A percentile compares a stretch with the other conserved stretches of the same genome.
phyloP scores from a whole-genome alignment of 2,329 filamentous ascomycete genomes.

The Aphanoascus verrucosus region DNA sequence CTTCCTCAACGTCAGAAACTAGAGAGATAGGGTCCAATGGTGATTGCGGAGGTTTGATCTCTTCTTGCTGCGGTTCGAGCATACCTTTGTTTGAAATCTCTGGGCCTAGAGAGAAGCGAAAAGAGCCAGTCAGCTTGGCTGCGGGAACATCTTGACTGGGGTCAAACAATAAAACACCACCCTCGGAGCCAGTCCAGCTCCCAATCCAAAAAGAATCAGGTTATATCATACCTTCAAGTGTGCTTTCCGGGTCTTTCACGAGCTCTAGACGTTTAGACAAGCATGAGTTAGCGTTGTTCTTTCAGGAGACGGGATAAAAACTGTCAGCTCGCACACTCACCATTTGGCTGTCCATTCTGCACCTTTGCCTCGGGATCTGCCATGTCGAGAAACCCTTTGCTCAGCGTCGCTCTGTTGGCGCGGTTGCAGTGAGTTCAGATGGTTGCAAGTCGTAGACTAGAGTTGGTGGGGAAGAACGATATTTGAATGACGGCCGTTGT shows the following conservation, averaged over 20 bases:
- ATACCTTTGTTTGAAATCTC: conserved; percentile 10
- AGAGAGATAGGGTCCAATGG: neutral
- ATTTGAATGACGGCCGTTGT: neutral
- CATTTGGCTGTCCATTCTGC: conserved; percentile 1
- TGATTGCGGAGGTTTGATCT: neutral
- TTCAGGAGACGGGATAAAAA: neutral
- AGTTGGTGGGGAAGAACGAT: conserved; percentile 8
- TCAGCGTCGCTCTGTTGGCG: neutral
- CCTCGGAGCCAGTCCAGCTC: neutral
- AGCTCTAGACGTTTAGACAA: neutral
- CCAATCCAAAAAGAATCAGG: neutral
- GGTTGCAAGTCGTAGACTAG: neutral
- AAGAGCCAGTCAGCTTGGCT: neutral
- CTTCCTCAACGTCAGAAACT: conserved; percentile 2
- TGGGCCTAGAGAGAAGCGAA: neutral
- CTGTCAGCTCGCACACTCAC: neutral
- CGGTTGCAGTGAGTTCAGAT: neutral
- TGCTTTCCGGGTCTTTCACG: neutral
- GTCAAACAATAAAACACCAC: neutral
- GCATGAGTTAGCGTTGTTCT: neutral
- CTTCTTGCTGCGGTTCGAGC: neutral
- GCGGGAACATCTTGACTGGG: neutral
- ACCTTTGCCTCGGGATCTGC: neutral
- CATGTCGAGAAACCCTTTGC: conserved; percentile 1
- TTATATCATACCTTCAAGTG: neutral